phyloP scores from a whole-genome alignment of 2,329 filamentous ascomycete genomes.

The Peltaster fructicola region DNA sequence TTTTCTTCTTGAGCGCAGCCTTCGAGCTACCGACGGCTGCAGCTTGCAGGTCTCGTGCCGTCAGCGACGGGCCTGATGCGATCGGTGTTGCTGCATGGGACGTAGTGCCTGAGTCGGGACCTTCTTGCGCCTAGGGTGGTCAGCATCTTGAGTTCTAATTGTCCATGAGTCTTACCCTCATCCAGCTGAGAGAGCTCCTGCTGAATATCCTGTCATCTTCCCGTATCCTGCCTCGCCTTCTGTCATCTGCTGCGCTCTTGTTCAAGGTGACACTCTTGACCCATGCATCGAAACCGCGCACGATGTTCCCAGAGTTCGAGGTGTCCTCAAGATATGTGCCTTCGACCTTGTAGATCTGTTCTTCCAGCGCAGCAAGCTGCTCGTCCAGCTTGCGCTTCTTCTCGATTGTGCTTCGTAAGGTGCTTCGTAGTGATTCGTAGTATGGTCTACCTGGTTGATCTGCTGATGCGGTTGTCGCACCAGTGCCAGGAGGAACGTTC shows the following conservation, averaged over 20 bases:
- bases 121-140: conserved; percentile 13
- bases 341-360: conserved; percentile 69
- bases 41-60: conserved; percentile 24
- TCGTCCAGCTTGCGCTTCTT: conserved; percentile 47
- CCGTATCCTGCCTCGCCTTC: conserved; percentile 42
- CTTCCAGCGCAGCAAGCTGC: conserved; percentile 39
- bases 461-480: conserved; percentile 16
- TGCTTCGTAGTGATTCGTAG: conserved; percentile 54
- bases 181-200: conserved; percentile 19
- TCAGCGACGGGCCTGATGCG: conserved; percentile 26
- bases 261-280: conserved; percentile 58
- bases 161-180: conserved; percentile 12
- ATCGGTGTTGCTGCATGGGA: conserved; percentile 32
- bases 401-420: conserved; percentile 47
- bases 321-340: conserved; percentile 81
- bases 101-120: conserved; percentile 20
- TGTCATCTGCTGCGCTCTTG: conserved; percentile 34
- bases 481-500: conserved; percentile 22
- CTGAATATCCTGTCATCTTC: conserved; percentile 59
- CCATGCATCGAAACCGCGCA: conserved; percentile 94
- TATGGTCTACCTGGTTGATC: conserved; percentile 37
- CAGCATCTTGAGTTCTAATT: conserved; percentile 1
- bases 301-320: conserved; percentile 73
- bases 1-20: conserved; percentile 28
- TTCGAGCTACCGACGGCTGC: conserved; percentile 19